Evolutionary conservation across 2,329 filamentous ascomycete genomes (phyloP).

Genomic region (Curvularia sp.): DNA sequence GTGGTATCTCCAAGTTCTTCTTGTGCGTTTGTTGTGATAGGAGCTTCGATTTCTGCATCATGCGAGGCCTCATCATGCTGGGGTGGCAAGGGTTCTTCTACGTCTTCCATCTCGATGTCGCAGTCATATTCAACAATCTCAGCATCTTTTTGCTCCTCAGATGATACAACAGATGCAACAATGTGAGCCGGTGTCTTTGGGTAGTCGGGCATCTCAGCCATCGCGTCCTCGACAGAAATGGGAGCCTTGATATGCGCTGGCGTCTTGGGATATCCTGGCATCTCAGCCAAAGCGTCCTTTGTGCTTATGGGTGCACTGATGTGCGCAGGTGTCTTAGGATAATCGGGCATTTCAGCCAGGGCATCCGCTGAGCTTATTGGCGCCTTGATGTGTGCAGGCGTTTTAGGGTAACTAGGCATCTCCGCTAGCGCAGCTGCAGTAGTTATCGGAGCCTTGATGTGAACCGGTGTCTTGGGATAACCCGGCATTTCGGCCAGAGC

Average conservation of each 20-base stretch:
- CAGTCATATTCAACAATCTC: slow-evolving; percentile 3
- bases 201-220: slow-evolving; percentile 9
- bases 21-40: neutral
- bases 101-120: slow-evolving; percentile 10
- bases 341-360: slow-evolving; percentile 14
- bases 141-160: neutral
- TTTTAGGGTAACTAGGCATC: slow-evolving; percentile 16
- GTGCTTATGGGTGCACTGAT: slow-evolving; percentile 11
- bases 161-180: neutral
- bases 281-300: slow-evolving; percentile 21
- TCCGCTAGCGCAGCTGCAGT: slow-evolving; percentile 14
- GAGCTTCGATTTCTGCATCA: neutral
- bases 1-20: neutral
- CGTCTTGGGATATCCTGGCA: slow-evolving; percentile 26
- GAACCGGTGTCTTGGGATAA: slow-evolving; percentile 32
- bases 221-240: neutral
- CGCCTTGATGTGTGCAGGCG: slow-evolving; percentile 17
- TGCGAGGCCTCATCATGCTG: slow-evolving; percentile 2
- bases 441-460: slow-evolving; percentile 23
- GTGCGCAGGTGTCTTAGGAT: slow-evolving; percentile 25
- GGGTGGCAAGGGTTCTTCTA: slow-evolving; percentile 1
- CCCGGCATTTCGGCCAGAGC: slow-evolving; percentile 32
- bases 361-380: slow-evolving; percentile 4
- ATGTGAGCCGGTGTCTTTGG: slow-evolving; percentile 13
- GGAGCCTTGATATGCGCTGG: slow-evolving; percentile 17